These are phyloP conservation scores for Agrocybe praecox DNA, from an alignment of 768 basidiomycete genomes.

Conservation along the genomic window DNA sequence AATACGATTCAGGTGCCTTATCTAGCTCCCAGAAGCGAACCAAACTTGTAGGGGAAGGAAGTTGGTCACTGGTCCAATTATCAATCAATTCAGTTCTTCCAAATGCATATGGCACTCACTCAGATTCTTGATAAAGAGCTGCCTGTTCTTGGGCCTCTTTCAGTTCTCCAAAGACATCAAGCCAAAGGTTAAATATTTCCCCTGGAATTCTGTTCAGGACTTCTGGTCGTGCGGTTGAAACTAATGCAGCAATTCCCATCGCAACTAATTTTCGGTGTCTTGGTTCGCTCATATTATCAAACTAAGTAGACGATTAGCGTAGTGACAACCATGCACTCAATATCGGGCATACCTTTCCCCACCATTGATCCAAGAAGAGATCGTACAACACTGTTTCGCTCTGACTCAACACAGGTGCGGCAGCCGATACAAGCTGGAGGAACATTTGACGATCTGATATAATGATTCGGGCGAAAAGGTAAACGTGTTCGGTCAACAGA, in stretches of 20 bases:
- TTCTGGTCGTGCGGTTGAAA: constrained; percentile 73
- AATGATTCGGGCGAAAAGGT: constrained; percentile 73
- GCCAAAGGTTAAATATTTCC: constrained; percentile 86
- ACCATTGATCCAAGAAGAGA: constrained; percentile 76
- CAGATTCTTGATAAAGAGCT: constrained; percentile 30
- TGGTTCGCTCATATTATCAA: constrained; percentile 90
- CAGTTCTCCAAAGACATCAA: constrained; percentile 86
- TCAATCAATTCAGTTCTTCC: background rate
- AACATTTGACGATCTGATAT: constrained; percentile 70
- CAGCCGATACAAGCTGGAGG: constrained; percentile 67
- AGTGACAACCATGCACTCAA: background rate
- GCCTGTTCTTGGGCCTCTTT: constrained; percentile 61
- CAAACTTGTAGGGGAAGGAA: constrained; percentile 44
- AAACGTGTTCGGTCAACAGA: constrained; percentile 69
- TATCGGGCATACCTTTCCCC: constrained; percentile 63
- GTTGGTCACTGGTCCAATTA: constrained; percentile 8
- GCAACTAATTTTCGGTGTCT: constrained; percentile 82
- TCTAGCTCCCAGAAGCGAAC: constrained; percentile 73
- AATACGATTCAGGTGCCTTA: constrained; percentile 58
- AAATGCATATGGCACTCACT: constrained; percentile 17
- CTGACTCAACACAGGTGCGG: constrained; percentile 47
- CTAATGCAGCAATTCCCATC: constrained; percentile 78
- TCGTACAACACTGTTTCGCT: constrained; percentile 64
- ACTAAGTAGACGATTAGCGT: constrained; percentile 43
- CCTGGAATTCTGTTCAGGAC: constrained; percentile 70